phyloP scores from a whole-genome alignment of 768 basidiomycete species.

The Mycena kentingensis region DNA sequence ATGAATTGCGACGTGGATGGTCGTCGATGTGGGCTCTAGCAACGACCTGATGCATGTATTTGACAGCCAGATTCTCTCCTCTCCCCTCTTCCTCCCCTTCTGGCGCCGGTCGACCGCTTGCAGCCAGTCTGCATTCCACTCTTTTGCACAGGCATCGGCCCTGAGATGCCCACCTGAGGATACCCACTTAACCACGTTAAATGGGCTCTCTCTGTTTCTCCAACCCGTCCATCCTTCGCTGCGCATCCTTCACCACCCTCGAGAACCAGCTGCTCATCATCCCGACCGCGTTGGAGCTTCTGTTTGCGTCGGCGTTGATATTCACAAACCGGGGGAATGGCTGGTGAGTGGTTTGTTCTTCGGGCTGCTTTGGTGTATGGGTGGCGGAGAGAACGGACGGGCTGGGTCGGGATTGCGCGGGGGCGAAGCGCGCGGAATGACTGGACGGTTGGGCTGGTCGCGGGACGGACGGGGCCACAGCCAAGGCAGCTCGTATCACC shows the following conservation, averaged over 20 bases:
- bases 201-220: slow-evolving; percentile 70
- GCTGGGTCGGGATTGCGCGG: too few species aligned
- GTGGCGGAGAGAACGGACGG: too few species aligned
- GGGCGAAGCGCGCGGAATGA: too few species aligned
- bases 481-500: too few species aligned
- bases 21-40: too few species aligned
- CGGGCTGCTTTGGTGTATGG: too few species aligned
- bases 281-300: slow-evolving; percentile 62
- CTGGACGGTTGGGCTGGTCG: too few species aligned
- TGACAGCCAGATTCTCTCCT: too few species aligned
- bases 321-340: slow-evolving; percentile 49
- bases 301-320: slow-evolving; percentile 58
- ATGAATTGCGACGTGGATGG: too few species aligned
- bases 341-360: slow-evolving; percentile 42
- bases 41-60: too few species aligned
- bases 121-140: slow-evolving; percentile 55
- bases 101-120: slow-evolving; percentile 29
- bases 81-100: slow-evolving; percentile 14
- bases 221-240: slow-evolving; percentile 69
- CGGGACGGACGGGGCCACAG: too few species aligned
- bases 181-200: slow-evolving; percentile 25
- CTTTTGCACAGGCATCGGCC: slow-evolving; percentile 36
- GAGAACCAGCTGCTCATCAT: slow-evolving; percentile 58
- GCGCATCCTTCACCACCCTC: slow-evolving; percentile 49
- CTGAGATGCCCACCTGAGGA: slow-evolving; percentile 37